Evolutionary conservation across 176 grass and related monocot species (phyloP), one percentile per base, ranked within the genome.

Genomic region (Zizania latifolia): DNA sequence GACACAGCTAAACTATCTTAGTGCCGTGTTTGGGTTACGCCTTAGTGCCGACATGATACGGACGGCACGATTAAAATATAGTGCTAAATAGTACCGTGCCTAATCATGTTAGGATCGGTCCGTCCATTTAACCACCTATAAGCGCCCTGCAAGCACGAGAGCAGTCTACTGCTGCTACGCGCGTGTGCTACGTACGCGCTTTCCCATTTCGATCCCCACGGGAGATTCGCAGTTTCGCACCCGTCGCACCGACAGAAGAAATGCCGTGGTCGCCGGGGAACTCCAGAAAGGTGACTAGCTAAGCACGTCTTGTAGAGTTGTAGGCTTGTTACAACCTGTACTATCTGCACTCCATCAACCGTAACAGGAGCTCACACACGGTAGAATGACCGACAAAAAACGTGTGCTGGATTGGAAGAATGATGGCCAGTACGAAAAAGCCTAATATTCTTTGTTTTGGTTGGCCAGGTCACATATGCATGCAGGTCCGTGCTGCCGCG

Each of bases 201-300:
- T 32, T 39, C 19, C 8, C 28, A 12, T 43, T 59, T n/a, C n/a
- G n/a, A n/a, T 9, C 14, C 19, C 46, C 46, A 51, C 21, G 19
- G 46, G n/a, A n/a, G n/a, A 51, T 51, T 51, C 46, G 19, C 19
- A 51, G 46, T n/a, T n/a, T 21, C 46, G 19, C 17, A 21, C 19
- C 46, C 19, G 46, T 9, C 0, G 17, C 6, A 23, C 40, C 17
- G 44, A 63, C 51, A 54, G 23, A n/a, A 19, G 35, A 65, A 56
- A 58, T 36, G 75, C 75, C 75, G 75, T 85, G 59, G 59, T 46
- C 21, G 21, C 5, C 44, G 15, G 75, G 46, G 10, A 57, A 78
- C 5, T 5, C 35, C 1, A 2, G 4, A 82, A 44, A 71, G 1
- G 45, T 1, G 36, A 48, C 29, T 17, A 35, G 65, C 78, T 51